Evolutionary conservation across 169 alveolate species (phyloP).

Genomic region (Eimeria falciformis): DNA sequence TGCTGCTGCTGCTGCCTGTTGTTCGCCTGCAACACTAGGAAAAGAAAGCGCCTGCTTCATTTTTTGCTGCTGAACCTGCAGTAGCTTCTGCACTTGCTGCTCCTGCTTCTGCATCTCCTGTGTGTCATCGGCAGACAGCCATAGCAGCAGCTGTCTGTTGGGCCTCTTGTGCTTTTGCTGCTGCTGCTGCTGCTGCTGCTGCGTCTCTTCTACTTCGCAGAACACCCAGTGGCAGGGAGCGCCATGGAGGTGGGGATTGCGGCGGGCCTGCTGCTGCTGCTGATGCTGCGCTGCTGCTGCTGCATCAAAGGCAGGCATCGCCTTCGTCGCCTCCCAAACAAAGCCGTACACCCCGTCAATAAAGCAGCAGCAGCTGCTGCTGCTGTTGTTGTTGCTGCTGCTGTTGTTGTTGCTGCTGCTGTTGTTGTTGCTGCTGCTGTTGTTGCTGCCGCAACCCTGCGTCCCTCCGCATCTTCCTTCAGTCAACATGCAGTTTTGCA

Average conservation of each 20-base stretch:
- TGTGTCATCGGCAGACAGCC: background rate
- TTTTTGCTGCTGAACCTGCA: slow-evolving; percentile 15
- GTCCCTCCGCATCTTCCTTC: background rate
- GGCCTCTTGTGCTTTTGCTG: background rate
- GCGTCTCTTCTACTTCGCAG: slow-evolving; percentile 39
- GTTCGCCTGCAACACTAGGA: background rate
- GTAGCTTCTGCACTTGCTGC: background rate
- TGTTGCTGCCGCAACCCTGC: background rate
- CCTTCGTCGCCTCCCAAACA: background rate
- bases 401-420: background rate
- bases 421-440: background rate
- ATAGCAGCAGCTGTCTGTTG: background rate
- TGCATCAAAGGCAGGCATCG: background rate
- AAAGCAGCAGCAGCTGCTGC: slow-evolving; percentile 32
- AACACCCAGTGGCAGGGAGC: slow-evolving; percentile 44
- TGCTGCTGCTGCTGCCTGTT: slow-evolving; percentile 7
- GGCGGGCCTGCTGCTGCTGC: slow-evolving; percentile 13
- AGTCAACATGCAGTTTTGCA: background rate
- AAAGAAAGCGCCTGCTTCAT: background rate
- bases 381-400: slow-evolving; percentile 14
- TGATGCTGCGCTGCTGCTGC: slow-evolving; percentile 26
- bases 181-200: slow-evolving; percentile 1
- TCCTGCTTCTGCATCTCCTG: slow-evolving; percentile 16
- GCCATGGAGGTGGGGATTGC: slow-evolving; percentile 39
- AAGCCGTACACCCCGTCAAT: slow-evolving; percentile 22